Base-by-base conservation (phyloP, 192 early-diverging fungal species). In the Coemansia guatemalensis region DNA sequence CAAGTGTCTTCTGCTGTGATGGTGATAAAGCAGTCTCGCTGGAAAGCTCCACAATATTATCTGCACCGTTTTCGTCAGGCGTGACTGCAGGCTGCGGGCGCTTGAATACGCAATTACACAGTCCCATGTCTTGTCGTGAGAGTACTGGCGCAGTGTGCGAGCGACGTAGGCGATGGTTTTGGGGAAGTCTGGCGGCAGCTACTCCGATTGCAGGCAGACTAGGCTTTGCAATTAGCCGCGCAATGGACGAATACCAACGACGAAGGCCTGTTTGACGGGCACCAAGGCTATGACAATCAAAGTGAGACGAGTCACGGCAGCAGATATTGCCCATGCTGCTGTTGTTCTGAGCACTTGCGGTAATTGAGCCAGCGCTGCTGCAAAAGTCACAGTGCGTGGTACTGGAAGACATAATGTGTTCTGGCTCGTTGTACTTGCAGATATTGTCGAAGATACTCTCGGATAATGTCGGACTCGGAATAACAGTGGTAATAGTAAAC, bases 401-500 rank as follows among this genome's bases (percentile, higher is more conserved):
- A 23, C 39, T 63, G 0, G 52, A 29, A 4, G 47, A 48, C 39
- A 56, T 12, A 6, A 29, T 61, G 48, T 14, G 26, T 12, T 24
- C 18, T n/a, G n/a, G 48, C 32, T 29, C 27, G 24, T 30, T 25
- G 30, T 56, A 22, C 14, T 47, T 58, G 48, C 60, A 67, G 24
- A 73, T 69, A 23, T 27, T 48, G 61, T 73, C 64, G 12, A 73
- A 79, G 48, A 79, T 79, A 57, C 58, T 64, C n/a, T 64, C 56
- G 6, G 71, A 27, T 4, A 78, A 9, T 9, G 75, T 78, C 2
- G 77, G 72, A 67, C 77, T 80, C 0, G 78, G 78, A 23, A 81
- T 81, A 41, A 72, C 69, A 32, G 69, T 74, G 62, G 69, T 68
- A 41, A 81, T 71, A 35, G 61, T 58, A 25, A 80, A 74, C 29